phyloP scores from a whole-genome alignment of 2,329 filamentous ascomycete species.

The Dactylonectria macrodidyma region DNA sequence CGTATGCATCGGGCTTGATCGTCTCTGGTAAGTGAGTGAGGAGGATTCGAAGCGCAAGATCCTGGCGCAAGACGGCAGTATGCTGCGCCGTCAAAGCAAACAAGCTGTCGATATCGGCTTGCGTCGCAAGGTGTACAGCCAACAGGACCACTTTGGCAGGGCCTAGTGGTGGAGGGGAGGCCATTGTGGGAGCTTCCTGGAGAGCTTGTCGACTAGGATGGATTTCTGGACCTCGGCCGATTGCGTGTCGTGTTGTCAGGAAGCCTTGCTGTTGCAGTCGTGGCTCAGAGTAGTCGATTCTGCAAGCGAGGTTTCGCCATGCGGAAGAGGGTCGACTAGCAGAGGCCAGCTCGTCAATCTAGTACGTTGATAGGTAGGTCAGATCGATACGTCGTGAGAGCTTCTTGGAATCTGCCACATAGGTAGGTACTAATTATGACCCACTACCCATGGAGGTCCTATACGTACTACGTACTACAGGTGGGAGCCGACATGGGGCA shows the following conservation, averaged over 20 bases:
- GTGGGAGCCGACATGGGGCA: too few relatives aligned
- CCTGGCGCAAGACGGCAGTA: conserved; percentile 70
- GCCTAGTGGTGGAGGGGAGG: conserved; percentile 61
- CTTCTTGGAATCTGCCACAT: conserved; percentile 1
- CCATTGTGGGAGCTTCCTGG: conserved; percentile 38
- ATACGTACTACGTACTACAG: background rate
- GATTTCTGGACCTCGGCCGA: background rate
- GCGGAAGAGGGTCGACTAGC: conserved; percentile 12
- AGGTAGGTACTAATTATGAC: background rate
- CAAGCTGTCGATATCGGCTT: conserved; percentile 75
- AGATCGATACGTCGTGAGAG: background rate
- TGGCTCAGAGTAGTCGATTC: background rate
- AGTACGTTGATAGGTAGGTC: too few relatives aligned
- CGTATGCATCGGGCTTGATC: conserved; percentile 73
- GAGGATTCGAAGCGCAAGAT: conserved; percentile 79
- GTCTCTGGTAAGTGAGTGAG: conserved; percentile 85
- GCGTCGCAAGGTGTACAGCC: conserved; percentile 78
- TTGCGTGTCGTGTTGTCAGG: background rate
- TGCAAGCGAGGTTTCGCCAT: conserved; percentile 14
- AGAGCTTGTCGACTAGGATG: background rate
- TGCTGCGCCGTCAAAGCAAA: conserved; percentile 71
- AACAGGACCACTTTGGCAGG: conserved; percentile 80
- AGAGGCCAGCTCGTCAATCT: conserved; percentile 5
- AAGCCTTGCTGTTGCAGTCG: background rate
- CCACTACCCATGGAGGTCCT: background rate